Base-by-base conservation (phyloP, 1,139 yeast species). In the Pichia sp. region DNA sequence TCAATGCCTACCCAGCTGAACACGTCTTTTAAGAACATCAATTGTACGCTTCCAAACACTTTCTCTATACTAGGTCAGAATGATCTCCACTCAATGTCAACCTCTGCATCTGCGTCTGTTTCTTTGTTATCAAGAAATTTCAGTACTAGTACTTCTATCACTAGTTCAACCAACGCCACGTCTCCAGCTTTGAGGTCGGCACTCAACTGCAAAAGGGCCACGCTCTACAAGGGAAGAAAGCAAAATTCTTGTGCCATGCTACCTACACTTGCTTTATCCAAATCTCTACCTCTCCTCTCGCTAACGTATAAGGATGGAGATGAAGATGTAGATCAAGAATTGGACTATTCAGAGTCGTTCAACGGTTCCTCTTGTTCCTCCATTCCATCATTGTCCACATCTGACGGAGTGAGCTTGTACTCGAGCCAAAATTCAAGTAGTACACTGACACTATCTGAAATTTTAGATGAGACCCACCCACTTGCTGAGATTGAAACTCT, bases 371-470 rank as follows among this genome's bases (percentile, higher is more conserved):
- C 31, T 5, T 18, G 16, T 6, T 19, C 25, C 5, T 33, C 22
- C 6, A 20, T 14, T 13, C 18, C 36, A 6, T 28, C 32, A 6
- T 20, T 29, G n/a, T n/a, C n/a, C n/a, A 17, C 29, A 4, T 31
- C 38, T 8, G 34, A 30, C 13, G 8, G 18, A 13, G 9, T 25
- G 10, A 29, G 34, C 12, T 6, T 34, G 3, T 21, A 26, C 18
- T 34, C 38, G 8, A 26, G 11, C 3, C 7, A 9, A 14, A 23
- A 18, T 22, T 13, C 34, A 15, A 22, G 22, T 22, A n/a, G 14
- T 6, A 33, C 29, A 9, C 29, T 32, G 10, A 23, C 32, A 14
- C 16, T 26, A n/a, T n/a, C n/a, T n/a, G n/a, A n/a, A n/a, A n/a
- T n/a, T n/a, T n/a, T n/a, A n/a, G n/a, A n/a, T n/a, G n/a, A n/a